These are phyloP conservation scores for Myriosclerotinia curreyana DNA, from an alignment of 2,329 filamentous ascomycete genomes.

Conservation along the genomic window DNA sequence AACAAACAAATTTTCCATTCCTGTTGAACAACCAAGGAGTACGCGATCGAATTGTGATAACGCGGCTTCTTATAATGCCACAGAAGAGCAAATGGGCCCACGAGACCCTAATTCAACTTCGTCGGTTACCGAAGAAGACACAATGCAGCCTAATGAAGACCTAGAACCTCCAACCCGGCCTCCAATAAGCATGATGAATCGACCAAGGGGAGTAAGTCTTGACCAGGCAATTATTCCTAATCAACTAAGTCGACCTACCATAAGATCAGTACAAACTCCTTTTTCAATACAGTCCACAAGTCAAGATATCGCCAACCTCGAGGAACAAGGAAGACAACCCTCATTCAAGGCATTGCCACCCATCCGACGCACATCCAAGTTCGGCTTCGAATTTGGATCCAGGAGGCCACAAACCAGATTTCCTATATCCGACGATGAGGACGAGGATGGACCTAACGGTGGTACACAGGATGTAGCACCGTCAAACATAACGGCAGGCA, in stretches of 20 bases:
- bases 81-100: slow-evolving; percentile 17
- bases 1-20: not conserved
- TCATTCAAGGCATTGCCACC: slow-evolving; percentile 51
- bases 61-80: slow-evolving; percentile 31
- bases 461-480: not conserved
- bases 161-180: not conserved
- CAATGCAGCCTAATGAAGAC: not conserved
- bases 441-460: slow-evolving; percentile 4
- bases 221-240: not conserved
- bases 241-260: not conserved
- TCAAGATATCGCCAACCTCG: not conserved
- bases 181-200: slow-evolving; percentile 27
- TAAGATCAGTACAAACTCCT: slow-evolving; percentile 19
- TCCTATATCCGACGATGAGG: slow-evolving; percentile 33
- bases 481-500: not conserved
- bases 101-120: not conserved
- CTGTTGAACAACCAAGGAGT: slow-evolving; percentile 22
- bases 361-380: slow-evolving; percentile 56
- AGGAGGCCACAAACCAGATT: slow-evolving; percentile 35
- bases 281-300: not conserved
- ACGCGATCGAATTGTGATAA: slow-evolving; percentile 31
- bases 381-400: slow-evolving; percentile 45
- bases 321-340: slow-evolving; percentile 24
- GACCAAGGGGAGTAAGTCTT: slow-evolving; percentile 28
- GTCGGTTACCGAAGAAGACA: slow-evolving; percentile 7